These are phyloP conservation scores for Leersia perrieri DNA, from an alignment of 176 grass and related monocot genomes.

Conservation along the genomic window DNA sequence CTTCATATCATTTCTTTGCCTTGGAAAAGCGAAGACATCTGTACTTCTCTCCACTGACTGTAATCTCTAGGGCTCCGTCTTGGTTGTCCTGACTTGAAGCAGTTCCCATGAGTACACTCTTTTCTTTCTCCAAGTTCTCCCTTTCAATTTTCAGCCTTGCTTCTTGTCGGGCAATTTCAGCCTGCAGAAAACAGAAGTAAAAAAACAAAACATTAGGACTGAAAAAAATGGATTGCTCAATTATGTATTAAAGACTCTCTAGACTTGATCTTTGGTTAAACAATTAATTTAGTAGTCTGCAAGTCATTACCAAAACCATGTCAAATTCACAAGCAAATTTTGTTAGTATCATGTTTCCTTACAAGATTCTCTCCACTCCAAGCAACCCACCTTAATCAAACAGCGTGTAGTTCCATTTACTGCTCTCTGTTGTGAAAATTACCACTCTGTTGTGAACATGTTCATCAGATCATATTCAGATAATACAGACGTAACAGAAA, in stretches of 20 bases:
- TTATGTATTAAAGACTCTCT: not conserved
- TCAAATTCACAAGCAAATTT: not conserved
- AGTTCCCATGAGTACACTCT: slow-evolving; percentile 87
- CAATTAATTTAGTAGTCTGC: not conserved
- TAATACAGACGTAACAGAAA: not conserved
- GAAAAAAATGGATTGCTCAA: not conserved
- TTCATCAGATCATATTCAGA: not conserved
- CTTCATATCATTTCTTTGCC: slow-evolving; percentile 84
- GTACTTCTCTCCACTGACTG: slow-evolving; percentile 95
- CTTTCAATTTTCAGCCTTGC: slow-evolving; percentile 80
- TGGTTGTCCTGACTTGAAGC: slow-evolving; percentile 85
- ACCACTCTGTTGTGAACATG: not conserved
- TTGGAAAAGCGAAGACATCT: slow-evolving; percentile 93
- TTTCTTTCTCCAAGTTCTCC: slow-evolving; percentile 94
- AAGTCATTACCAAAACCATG: not conserved
- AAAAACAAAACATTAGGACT: slow-evolving; percentile 7
- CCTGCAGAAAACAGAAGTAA: slow-evolving; percentile 30
- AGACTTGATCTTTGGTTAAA: not conserved
- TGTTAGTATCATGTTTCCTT: not conserved
- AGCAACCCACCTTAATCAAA: not conserved
- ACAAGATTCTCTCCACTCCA: not conserved
- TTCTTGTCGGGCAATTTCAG: slow-evolving; percentile 83
- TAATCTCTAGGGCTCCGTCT: slow-evolving; percentile 94
- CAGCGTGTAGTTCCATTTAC: not conserved
- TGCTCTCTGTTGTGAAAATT: no score